These are phyloP conservation scores for Salix koriyanagi DNA, from an alignment of 345 rosid genomes.

Conservation along the genomic window DNA sequence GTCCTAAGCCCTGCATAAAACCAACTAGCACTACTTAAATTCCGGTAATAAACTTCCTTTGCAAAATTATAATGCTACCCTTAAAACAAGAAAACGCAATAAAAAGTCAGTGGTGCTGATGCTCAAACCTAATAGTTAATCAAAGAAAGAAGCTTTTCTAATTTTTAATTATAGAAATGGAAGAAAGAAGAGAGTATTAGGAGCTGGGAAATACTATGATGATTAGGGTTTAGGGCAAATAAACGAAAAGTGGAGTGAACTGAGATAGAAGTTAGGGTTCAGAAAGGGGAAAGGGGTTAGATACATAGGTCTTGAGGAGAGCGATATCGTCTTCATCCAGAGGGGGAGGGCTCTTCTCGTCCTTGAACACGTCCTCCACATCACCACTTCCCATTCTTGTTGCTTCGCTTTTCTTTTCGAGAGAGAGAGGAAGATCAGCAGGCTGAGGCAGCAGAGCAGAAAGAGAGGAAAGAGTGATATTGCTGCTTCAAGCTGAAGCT, in stretches of 20 bases:
- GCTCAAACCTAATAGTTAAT: background rate
- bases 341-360: conserved; percentile 85
- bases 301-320: conserved; percentile 85
- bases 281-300: background rate
- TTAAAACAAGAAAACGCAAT: background rate
- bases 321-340: conserved; percentile 92
- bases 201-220: no score
- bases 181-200: no score
- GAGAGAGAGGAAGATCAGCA: no score
- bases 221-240: background rate
- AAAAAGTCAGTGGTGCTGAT: background rate
- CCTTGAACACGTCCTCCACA: conserved; percentile 53
- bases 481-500: no score
- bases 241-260: no score
- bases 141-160: background rate
- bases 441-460: no score
- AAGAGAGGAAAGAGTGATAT: no score
- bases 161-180: no score
- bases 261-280: background rate
- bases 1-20: conserved; percentile 74
- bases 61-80: background rate
- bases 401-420: background rate
- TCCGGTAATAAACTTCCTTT: background rate
- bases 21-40: no score
- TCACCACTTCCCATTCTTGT: conserved; percentile 31